Evolutionary conservation across 495 filamentous ascomycete species (phyloP).

Genomic region (Xylaria venustula): DNA sequence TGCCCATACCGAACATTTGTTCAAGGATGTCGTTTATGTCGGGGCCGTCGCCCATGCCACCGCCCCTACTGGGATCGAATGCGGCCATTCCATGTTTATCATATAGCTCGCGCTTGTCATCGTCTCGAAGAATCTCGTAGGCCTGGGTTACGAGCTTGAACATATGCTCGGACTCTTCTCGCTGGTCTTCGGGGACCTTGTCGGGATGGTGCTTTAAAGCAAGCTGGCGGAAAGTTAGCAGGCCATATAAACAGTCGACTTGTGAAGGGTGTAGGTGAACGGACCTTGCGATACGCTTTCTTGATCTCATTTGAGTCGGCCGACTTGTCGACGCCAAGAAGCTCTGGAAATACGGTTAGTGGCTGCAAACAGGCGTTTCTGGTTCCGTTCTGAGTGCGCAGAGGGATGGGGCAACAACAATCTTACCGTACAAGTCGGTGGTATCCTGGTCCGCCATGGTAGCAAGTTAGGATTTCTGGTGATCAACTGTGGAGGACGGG

Average conservation of each 20-base stretch:
- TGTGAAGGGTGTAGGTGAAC: not conserved
- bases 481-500: conserved; percentile 10
- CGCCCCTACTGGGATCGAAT: conserved; percentile 70
- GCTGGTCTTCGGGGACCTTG: conserved; percentile 86
- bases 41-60: conserved; percentile 65
- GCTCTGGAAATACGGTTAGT: conserved; percentile 47
- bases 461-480: not conserved
- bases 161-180: conserved; percentile 76
- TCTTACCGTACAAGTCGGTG: conserved; percentile 66
- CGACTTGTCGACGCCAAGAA: conserved; percentile 68
- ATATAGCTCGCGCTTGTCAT: conserved; percentile 87
- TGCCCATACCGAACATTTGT: conserved; percentile 88
- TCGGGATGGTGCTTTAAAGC: conserved; percentile 89
- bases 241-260: not conserved
- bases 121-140: conserved; percentile 96
- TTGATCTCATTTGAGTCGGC: conserved; percentile 85
- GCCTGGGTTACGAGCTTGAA: conserved; percentile 92
- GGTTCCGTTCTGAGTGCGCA: not conserved
- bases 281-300: conserved; percentile 94
- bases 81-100: conserved; percentile 93
- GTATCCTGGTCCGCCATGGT: conserved; percentile 47
- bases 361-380: not conserved
- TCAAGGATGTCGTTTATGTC: conserved; percentile 88
- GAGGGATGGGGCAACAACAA: conserved; percentile 14
- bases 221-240: conserved; percentile 54